A percentile compares a stretch with the other conserved stretches of the same genome.
phyloP scores from a whole-genome alignment of 2,329 filamentous ascomycete species.

The Penicillium concentricum region DNA sequence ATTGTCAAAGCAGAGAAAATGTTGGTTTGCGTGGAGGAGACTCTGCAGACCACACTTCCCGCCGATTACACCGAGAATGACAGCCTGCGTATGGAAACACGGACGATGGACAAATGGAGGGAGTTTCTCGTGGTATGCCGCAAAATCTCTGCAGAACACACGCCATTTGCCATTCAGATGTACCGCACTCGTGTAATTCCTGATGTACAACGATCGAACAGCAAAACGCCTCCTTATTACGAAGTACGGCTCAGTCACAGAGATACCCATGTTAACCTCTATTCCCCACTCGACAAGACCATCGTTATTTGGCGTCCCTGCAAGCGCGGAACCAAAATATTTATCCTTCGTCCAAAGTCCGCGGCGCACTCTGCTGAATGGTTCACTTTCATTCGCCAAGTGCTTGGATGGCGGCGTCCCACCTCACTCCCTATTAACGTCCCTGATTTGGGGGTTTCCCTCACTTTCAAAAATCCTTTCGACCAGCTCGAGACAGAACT shows the following conservation, averaged over 20 bases:
- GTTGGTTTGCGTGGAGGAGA: constrained; percentile 62
- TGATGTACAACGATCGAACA: constrained; percentile 54
- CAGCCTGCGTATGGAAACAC: constrained; percentile 58
- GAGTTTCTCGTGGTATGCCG: constrained; percentile 64
- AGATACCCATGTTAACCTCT: constrained; percentile 60
- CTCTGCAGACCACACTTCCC: constrained; percentile 51
- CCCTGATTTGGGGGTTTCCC: constrained; percentile 60
- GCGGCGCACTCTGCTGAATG: constrained; percentile 64
- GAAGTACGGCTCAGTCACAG: constrained; percentile 58
- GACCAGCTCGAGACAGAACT: constrained; percentile 48
- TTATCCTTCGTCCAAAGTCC: constrained; percentile 62
- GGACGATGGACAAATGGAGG: constrained; percentile 62
- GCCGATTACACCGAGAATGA: constrained; percentile 65
- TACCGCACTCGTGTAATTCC: constrained; percentile 65
- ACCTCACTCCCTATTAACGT: constrained; percentile 60
- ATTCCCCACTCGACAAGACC: constrained; percentile 66
- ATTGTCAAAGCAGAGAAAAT: constrained; percentile 68
- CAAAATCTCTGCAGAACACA: constrained; percentile 54
- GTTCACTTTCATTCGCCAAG: constrained; percentile 64
- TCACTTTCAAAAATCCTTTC: constrained; percentile 62
- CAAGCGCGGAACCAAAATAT: constrained; percentile 57
- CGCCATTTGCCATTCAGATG: constrained; percentile 58
- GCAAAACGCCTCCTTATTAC: constrained; percentile 55
- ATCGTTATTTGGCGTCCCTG: constrained; percentile 61
- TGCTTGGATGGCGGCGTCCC: constrained; percentile 59